Conservation (phyloP, 768 basidiomycete species). For the Cyathus striatus region DNA sequence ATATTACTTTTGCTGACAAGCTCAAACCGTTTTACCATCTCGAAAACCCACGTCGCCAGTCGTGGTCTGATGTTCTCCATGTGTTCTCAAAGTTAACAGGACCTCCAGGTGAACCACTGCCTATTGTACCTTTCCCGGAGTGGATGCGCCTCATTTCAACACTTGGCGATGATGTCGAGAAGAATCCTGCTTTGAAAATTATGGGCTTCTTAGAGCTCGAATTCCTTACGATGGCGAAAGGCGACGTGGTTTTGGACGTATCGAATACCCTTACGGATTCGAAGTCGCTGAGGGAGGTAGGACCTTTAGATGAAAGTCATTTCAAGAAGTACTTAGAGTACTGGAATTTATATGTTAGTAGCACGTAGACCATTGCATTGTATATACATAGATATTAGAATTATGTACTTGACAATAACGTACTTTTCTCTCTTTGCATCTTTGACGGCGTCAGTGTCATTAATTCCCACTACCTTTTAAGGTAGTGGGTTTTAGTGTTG, state of each 20-base stretch:
- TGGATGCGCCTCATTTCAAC: conserved; percentile 22
- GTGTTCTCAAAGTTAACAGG: conserved; percentile 19
- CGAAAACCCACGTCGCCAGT: conserved; percentile 30
- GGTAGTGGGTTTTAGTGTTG: too few relatives aligned
- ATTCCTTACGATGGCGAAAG: conserved; percentile 24
- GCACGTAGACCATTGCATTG: too few relatives aligned
- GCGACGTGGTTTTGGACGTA: conserved; percentile 22
- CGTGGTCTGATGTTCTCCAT: conserved; percentile 23
- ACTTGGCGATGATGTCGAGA: conserved; percentile 17
- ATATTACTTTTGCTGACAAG: conserved; percentile 23
- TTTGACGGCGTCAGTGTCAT: too few relatives aligned
- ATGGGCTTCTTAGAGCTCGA: conserved; percentile 26
- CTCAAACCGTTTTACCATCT: conserved; percentile 26
- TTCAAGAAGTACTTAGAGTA: too few relatives aligned
- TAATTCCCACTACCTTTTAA: too few relatives aligned
- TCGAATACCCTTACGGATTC: too few relatives aligned
- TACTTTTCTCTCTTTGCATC: too few relatives aligned
- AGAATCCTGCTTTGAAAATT: conserved; percentile 21
- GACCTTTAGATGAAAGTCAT: too few relatives aligned
- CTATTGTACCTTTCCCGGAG: conserved; percentile 17
- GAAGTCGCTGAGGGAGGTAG: too few relatives aligned
- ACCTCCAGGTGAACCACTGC: conserved; percentile 8
- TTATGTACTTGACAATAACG: too few relatives aligned
- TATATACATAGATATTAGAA: too few relatives aligned
- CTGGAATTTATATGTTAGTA: too few relatives aligned